These are phyloP conservation scores for Penicillium diatomitis DNA, from an alignment of 495 filamentous ascomycete genomes.

Conservation along the genomic window DNA sequence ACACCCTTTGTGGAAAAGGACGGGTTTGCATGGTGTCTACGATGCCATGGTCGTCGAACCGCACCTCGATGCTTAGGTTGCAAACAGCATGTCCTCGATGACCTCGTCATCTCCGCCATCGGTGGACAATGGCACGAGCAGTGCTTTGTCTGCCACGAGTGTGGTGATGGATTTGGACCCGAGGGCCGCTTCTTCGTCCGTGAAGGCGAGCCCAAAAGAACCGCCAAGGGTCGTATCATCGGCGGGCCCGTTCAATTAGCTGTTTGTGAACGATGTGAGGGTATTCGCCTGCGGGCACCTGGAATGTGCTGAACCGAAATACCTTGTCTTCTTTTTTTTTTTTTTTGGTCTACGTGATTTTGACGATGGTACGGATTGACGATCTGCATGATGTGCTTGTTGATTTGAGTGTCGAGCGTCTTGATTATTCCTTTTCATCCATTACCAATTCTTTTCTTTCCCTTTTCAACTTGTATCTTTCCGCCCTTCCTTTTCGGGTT, in stretches of 20 bases:
- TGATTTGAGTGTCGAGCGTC: slow-evolving; percentile 2
- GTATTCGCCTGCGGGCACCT: slow-evolving; percentile 51
- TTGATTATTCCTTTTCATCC: slow-evolving; percentile 5
- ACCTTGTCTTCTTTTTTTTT: not conserved
- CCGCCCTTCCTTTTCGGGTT: too few relatives aligned
- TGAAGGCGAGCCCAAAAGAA: slow-evolving; percentile 44
- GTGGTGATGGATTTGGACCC: slow-evolving; percentile 45
- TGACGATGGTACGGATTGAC: not conserved
- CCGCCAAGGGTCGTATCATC: slow-evolving; percentile 40
- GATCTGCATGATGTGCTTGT: too few relatives aligned
- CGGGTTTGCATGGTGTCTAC: slow-evolving; percentile 96
- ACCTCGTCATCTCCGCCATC: slow-evolving; percentile 76
- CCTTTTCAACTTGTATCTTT: not conserved
- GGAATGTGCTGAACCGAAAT: slow-evolving; percentile 16
- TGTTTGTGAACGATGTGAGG: slow-evolving; percentile 57
- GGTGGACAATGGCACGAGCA: slow-evolving; percentile 89
- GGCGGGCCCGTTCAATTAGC: slow-evolving; percentile 41
- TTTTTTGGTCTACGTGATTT: not conserved
- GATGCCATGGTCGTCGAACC: slow-evolving; percentile 85
- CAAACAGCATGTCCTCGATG: slow-evolving; percentile 72
- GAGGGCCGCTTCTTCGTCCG: slow-evolving; percentile 59
- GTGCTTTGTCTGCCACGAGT: slow-evolving; percentile 81
- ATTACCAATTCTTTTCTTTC: slow-evolving; percentile 4
- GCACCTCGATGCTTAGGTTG: slow-evolving; percentile 83
- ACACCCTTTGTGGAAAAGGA: slow-evolving; percentile 96